Evolutionary conservation across 805 yeast genomes (phyloP), one percentile per base, ranked within the genome.

Genomic region (Starmerella bombicola): DNA sequence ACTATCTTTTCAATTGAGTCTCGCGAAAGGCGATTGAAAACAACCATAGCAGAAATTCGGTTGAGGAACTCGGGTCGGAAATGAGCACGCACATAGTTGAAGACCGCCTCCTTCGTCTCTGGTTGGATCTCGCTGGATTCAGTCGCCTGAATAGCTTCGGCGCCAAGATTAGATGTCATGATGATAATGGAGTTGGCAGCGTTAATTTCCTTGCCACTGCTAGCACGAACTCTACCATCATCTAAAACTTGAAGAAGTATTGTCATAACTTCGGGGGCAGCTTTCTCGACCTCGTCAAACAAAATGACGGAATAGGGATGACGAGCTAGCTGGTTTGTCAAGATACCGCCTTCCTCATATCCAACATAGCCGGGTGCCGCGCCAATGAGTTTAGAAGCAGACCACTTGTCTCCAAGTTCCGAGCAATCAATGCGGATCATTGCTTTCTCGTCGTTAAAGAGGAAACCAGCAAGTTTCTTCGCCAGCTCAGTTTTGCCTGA

Each of bases 401-500:
- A 81, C 74, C 93, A 84, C 55, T 91, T 91, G 66, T 91, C 98
- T 62, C 80, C 76, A 54, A 91, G 70, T 62, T 91, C 98, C 4
- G 97, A 86, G 65, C 98, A 91, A 63, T 91, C 98, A 50, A 91
- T 85, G 66, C 98, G 78, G 58, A 91, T 81, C 83, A 91, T 88
- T 37, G 95, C 94, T 64, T 78, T 80, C 60, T 88, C 96, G 59
- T 91, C 97, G 38, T 93, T 82, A 65, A 91, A 91, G 56, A 91
- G 70, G 68, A 91, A 91, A 0, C 93, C 95, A 9, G 98, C 97
- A 20, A 91, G 72, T 56, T 86, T 91, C 73, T 91, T 91, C 19
- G 98, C 97, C 53, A 91, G 70, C 62, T 91, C 97, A 7, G 98
- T 91, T 70, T 91, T 91, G 73, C 98, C 98, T 5, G 95, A 84